phyloP scores from a whole-genome alignment of 106 monocot species.

The Dendrobium chrysotoxum region DNA sequence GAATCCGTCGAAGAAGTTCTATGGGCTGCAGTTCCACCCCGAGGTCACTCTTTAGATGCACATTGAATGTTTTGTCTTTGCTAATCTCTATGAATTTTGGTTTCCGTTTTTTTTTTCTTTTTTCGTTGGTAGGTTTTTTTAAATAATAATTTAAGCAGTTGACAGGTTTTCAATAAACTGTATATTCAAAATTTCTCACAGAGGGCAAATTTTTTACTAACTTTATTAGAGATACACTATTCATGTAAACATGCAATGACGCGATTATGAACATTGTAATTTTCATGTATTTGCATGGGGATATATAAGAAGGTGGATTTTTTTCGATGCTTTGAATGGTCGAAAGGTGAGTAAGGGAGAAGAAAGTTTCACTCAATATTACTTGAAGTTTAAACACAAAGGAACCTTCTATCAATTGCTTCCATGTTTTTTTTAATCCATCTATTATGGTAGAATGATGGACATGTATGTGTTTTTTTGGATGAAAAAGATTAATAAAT shows the following conservation, averaged over 20 bases:
- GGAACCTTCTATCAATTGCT: background rate
- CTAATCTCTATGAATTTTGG: background rate
- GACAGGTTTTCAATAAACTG: background rate
- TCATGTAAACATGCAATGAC: background rate
- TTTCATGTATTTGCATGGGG: background rate
- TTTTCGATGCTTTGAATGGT: background rate
- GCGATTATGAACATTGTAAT: background rate
- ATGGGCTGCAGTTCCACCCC: slow-evolving; percentile 92
- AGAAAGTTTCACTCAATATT: background rate
- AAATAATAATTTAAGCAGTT: background rate
- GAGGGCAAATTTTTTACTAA: background rate
- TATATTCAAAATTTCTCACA: background rate
- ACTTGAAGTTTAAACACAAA: background rate
- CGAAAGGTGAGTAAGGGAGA: background rate
- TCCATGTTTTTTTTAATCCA: background rate
- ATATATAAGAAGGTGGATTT: background rate
- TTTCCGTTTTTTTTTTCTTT: background rate
- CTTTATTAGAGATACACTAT: background rate
- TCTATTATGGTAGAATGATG: background rate
- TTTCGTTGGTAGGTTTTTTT: background rate
- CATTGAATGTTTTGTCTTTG: background rate
- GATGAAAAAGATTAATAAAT: background rate
- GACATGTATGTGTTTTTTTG: background rate
- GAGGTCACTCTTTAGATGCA: slow-evolving; percentile 45
- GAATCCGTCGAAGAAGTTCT: slow-evolving; percentile 46